Percentiles rank a stretch among this genome's conserved stretches.
Conservation (phyloP, 257 asterid species). For the Jacaranda mimosifolia region DNA sequence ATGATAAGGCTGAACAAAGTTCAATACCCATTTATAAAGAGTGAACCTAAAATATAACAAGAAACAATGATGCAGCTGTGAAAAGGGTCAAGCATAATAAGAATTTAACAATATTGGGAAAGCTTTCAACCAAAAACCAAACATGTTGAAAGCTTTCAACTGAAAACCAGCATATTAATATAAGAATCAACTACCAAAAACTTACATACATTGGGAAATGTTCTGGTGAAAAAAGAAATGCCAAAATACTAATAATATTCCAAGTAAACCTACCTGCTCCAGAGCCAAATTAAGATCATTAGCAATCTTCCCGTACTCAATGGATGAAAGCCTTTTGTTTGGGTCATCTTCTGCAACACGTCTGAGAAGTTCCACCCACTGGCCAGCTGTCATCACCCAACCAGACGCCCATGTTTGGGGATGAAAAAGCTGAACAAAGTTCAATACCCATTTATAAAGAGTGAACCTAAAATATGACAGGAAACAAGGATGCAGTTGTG, state of each 20-base stretch:
- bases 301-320: conserved; percentile 80
- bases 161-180: conserved; percentile 29
- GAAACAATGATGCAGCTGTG: neutral
- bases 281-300: conserved; percentile 82
- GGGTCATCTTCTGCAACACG: conserved; percentile 60
- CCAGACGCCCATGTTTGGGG: conserved; percentile 77
- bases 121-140: too few species aligned
- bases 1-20: conserved; percentile 64
- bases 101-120: too few species aligned
- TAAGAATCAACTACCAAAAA: conserved; percentile 17
- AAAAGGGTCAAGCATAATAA: too few species aligned
- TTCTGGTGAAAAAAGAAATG: neutral
- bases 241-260: conserved; percentile 25
- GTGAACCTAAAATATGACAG: too few species aligned
- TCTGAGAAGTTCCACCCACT: conserved; percentile 78
- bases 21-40: neutral
- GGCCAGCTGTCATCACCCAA: conserved; percentile 75
- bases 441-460: neutral
- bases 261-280: conserved; percentile 77
- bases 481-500: neutral
- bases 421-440: conserved; percentile 64
- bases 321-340: conserved; percentile 69
- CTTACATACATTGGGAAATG: too few species aligned
- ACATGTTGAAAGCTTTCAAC: neutral
- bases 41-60: too few species aligned